Percentiles rank a stretch among this genome's conserved stretches.
phyloP scores from a whole-genome alignment of 768 basidiomycete genomes.

The Gloeophyllum trabeum region DNA sequence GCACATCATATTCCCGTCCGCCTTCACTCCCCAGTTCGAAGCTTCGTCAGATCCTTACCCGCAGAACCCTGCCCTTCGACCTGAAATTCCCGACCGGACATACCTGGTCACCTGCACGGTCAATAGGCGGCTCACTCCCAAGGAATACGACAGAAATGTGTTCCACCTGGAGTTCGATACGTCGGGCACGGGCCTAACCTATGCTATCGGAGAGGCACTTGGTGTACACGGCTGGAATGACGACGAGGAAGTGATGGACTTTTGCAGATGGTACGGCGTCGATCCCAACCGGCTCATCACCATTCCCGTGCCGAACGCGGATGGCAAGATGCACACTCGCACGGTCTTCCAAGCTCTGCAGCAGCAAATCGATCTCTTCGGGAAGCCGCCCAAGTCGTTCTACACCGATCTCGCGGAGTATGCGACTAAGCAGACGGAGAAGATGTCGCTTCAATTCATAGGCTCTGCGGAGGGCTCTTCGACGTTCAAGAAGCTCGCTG shows the following conservation, averaged over 20 bases:
- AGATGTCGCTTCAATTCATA: conserved; percentile 80
- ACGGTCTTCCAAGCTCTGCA: conserved; percentile 94
- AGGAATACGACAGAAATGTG: conserved; percentile 95
- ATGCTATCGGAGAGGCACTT: conserved; percentile 93
- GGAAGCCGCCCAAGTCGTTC: conserved; percentile 92
- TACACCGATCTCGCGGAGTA: conserved; percentile 78
- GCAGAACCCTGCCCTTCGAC: conserved; percentile 65
- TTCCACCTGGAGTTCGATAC: conserved; percentile 98
- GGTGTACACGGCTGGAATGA: conserved; percentile 99
- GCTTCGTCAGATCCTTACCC: conserved; percentile 26
- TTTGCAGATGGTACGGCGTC: conserved; percentile 88
- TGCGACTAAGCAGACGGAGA: conserved; percentile 61
- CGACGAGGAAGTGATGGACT: conserved; percentile 72
- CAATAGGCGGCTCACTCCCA: conserved; percentile 88
- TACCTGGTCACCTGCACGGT: conserved; percentile 90
- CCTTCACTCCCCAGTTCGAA: conserved; percentile 42
- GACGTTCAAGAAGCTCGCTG: conserved; percentile 91
- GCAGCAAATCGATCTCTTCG: conserved; percentile 95
- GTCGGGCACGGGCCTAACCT: conserved; percentile 84
- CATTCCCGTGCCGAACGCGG: conserved; percentile 54
- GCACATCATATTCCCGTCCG: conserved; percentile 79
- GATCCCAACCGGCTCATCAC: conserved; percentile 72
- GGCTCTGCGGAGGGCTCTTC: conserved; percentile 83
- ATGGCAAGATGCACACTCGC: conserved; percentile 74
- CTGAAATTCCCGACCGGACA: conserved; percentile 81